Percentiles rank a stretch among this genome's conserved stretches.
These are phyloP conservation scores for Nothophytophthora sp. DNA, from an alignment of 352 stramenopile species.

Conservation along the genomic window DNA sequence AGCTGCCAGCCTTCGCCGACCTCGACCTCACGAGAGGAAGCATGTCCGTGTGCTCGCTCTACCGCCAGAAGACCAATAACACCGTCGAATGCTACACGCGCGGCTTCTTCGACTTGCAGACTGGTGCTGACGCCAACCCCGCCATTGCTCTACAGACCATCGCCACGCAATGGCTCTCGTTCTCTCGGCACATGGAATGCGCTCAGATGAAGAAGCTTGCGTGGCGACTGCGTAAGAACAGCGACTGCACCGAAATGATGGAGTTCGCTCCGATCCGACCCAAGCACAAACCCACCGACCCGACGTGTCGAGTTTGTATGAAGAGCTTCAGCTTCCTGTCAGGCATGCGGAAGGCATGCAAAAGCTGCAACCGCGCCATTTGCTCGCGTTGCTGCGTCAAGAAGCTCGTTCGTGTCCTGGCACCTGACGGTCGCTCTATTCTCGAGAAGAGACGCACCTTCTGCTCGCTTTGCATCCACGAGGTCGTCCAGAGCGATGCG, in stretches of 20 bases:
- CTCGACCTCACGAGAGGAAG: constrained; percentile 31
- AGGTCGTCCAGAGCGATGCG: constrained; percentile 21
- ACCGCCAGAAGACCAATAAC: constrained; percentile 27
- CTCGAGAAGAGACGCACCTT: constrained; percentile 31
- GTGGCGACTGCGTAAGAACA: constrained; percentile 34
- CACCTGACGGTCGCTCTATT: constrained; percentile 25
- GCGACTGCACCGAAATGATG: constrained; percentile 10
- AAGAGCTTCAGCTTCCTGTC: constrained; percentile 31
- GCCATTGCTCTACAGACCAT: constrained; percentile 25
- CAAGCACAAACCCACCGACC: constrained; percentile 13
- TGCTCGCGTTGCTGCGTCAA: constrained; percentile 31
- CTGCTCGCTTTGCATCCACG: constrained; percentile 30
- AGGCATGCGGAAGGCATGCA: constrained; percentile 23
- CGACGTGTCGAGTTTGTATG: constrained; percentile 19
- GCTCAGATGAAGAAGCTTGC: constrained; percentile 41
- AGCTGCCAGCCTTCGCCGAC: constrained; percentile 27
- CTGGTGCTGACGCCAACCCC: constrained; percentile 9
- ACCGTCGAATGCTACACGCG: constrained; percentile 34
- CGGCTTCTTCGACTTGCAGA: constrained; percentile 33
- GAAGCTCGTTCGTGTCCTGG: constrained; percentile 26
- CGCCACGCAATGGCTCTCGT: constrained; percentile 26
- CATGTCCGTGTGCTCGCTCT: constrained; percentile 41
- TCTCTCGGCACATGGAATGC: constrained; percentile 33
- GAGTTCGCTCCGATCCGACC: constrained; percentile 2
- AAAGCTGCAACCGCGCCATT: constrained; percentile 20